A percentile compares a stretch with the other conserved stretches of the same genome.
Conservation (phyloP, 2,329 filamentous ascomycete genomes). For the Fusarium sp. region DNA sequence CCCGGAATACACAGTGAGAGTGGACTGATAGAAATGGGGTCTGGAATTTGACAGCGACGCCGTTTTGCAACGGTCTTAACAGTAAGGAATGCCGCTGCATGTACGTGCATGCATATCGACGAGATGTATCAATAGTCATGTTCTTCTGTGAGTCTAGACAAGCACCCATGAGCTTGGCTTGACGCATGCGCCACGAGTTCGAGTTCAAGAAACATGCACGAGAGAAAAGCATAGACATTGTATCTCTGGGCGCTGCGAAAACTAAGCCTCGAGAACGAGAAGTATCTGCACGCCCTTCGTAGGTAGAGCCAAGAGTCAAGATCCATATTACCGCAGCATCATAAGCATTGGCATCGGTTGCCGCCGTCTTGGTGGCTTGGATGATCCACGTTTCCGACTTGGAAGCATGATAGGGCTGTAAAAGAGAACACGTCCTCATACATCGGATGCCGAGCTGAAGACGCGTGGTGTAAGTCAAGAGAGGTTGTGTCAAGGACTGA, state of each 20-base stretch:
- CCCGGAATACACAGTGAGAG: background rate
- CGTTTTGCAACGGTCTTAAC: slow-evolving; percentile 10
- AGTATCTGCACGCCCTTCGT: background rate
- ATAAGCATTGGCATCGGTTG: slow-evolving; percentile 34
- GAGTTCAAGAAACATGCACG: background rate
- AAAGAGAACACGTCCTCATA: slow-evolving; percentile 4
- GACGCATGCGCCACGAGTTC: background rate
- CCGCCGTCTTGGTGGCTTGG: slow-evolving; percentile 34
- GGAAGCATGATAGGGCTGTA: slow-evolving; percentile 23
- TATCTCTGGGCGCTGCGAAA: slow-evolving; percentile 6
- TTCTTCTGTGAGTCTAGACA: slow-evolving; percentile 1
- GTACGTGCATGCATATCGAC: background rate
- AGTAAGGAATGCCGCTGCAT: slow-evolving; percentile 12
- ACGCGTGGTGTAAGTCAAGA: background rate
- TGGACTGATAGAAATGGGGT: background rate
- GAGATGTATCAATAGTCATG: slow-evolving; percentile 1
- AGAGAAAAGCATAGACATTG: background rate
- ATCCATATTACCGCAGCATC: slow-evolving; percentile 2
- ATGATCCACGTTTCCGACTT: slow-evolving; percentile 31
- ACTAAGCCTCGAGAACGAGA: slow-evolving; percentile 21
- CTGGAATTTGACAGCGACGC: slow-evolving; percentile 7
- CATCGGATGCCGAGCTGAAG: slow-evolving; percentile 18
- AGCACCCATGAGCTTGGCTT: background rate
- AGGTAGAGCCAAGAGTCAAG: slow-evolving; percentile 19
- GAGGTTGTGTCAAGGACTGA: slow-evolving; percentile 4